Base-by-base conservation (phyloP, 139 green algal genomes). In the Pedinophyceae sp. region DNA sequence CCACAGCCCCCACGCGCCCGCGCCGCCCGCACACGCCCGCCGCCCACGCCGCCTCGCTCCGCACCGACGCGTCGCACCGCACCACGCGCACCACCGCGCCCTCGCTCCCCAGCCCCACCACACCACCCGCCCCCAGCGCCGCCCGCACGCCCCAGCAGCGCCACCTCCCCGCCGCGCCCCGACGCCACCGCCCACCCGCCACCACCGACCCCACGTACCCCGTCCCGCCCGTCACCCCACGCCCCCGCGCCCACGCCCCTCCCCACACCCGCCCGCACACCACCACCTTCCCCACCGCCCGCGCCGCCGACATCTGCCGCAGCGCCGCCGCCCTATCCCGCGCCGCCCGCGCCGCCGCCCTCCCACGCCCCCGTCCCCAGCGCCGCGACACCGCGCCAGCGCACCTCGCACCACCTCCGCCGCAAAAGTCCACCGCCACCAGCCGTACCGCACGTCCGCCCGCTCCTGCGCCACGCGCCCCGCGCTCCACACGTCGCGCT, bases 211-310 rank as follows among this genome's bases (percentile, higher is more conserved):
- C 34, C 10, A 43, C 10, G 34, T 43, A 43, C 34, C 34, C 34
- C 34, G 34, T 43, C 10, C 34, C 34, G 34, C 34, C 34, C 34
- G 34, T 55, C 5, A 55, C 23, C n/a, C 22, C 50, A 7, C 15
- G n/a, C 18, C 43, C n/a, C n/a, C n/a, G n/a, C n/a, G n/a, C n/a
- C n/a, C n/a, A n/a, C n/a, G n/a, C n/a, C n/a, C n/a, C n/a, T 18
- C 23, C n/a, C 49, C 3, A 19, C 24, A 19, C n/a, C n/a, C n/a
- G n/a, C n/a, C n/a, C n/a, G n/a, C n/a, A 7, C 3, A 87, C 68
- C 16, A 85, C 72, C 23, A 85, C 66, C 62, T 85, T 85, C 43
- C 75, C 77, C 0, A 78, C 65, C 53, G 82, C 70, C 22, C 40
- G 40, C n/a, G 72, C 77, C 34, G 81, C 68, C 34, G 70, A 69